phyloP scores from a whole-genome alignment of 2,329 filamentous ascomycete species.

The Colletotrichum zoysiae region DNA sequence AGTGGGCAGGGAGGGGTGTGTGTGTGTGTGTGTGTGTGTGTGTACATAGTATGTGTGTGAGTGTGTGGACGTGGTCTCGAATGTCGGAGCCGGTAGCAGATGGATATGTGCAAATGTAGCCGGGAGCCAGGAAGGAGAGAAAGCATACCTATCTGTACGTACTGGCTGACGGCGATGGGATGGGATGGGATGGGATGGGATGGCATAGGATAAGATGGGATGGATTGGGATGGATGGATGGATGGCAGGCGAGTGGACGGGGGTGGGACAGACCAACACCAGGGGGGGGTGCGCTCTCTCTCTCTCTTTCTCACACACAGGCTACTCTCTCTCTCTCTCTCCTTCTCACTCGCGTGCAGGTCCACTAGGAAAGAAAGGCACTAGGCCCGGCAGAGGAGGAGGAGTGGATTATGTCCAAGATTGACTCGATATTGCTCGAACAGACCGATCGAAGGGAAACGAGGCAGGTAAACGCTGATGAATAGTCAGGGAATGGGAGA shows the following conservation, averaged over 20 bases:
- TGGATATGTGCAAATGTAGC: slow-evolving; percentile 34
- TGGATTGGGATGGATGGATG: slow-evolving; percentile 2
- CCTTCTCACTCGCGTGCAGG: too few species aligned
- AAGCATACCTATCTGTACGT: background rate
- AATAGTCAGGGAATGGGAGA: background rate
- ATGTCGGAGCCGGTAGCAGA: slow-evolving; percentile 40
- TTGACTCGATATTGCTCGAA: slow-evolving; percentile 23
- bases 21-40: too few species aligned
- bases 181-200: slow-evolving; percentile 7
- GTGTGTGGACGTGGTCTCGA: slow-evolving; percentile 39
- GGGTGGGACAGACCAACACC: slow-evolving; percentile 28
- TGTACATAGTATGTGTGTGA: too few species aligned
- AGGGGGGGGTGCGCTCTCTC: slow-evolving; percentile 14
- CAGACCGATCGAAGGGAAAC: background rate
- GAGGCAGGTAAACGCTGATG: background rate
- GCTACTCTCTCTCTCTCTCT: background rate
- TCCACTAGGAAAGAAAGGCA: slow-evolving; percentile 13
- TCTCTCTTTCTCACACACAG: too few species aligned
- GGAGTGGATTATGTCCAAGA: slow-evolving; percentile 25
- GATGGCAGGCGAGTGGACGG: slow-evolving; percentile 4
- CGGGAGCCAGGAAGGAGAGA: slow-evolving; percentile 37
- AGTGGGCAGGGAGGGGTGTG: slow-evolving; percentile 29
- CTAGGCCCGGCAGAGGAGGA: slow-evolving; percentile 9
- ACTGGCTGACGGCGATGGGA: slow-evolving; percentile 1
- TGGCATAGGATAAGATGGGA: slow-evolving; percentile 6